Evolutionary conservation across 176 grass and related monocot species (phyloP).

Genomic region (Oryza australiensis): DNA sequence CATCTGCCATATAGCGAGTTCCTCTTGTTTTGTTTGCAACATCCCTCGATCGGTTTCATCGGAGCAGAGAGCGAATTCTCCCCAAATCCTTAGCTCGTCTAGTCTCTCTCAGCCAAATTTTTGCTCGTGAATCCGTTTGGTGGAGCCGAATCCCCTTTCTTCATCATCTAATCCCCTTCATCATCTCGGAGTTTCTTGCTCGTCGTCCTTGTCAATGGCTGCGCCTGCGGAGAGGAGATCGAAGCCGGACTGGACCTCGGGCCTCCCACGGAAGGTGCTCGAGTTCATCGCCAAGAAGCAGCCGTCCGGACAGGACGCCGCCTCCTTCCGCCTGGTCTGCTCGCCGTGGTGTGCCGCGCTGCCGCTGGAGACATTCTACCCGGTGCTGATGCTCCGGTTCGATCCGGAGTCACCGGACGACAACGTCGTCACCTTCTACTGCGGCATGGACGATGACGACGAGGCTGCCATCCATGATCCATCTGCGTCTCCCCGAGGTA

Average conservation of each 20-base stretch:
- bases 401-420: neutral
- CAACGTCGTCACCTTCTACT: neutral
- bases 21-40: too few species aligned
- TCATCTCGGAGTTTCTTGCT: neutral
- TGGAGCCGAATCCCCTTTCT: too few species aligned
- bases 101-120: too few species aligned
- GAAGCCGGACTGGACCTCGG: constrained; percentile 5
- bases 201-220: neutral
- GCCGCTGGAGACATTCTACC: neutral
- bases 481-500: neutral
- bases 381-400: neutral
- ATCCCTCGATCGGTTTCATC: too few species aligned
- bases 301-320: neutral
- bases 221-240: neutral
- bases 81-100: too few species aligned
- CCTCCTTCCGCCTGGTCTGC: constrained; percentile 14
- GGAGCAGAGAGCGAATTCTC: too few species aligned
- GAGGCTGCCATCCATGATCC: neutral
- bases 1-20: too few species aligned
- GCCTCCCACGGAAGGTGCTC: neutral
- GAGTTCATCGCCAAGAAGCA: neutral
- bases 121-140: too few species aligned
- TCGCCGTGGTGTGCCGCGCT: neutral
- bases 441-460: neutral
- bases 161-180: too few species aligned